Percentiles rank a stretch among this genome's conserved stretches.
Conservation (phyloP, 2,329 filamentous ascomycete species). For the Alternaria novae-zelandiae region DNA sequence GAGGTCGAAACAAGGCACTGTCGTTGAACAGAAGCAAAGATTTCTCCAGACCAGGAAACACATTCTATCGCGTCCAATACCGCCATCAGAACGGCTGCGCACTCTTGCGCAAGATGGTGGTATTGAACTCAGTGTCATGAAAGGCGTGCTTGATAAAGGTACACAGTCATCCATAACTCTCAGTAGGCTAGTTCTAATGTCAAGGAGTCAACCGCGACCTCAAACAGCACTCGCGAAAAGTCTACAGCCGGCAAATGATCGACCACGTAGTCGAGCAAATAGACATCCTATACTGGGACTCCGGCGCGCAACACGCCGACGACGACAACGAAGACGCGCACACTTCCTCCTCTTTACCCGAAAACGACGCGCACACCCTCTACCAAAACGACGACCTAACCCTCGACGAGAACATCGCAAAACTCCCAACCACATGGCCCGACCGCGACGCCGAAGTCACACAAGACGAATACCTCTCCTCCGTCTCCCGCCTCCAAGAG, state of each 20-base stretch:
- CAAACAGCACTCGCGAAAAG: slow-evolving; percentile 68
- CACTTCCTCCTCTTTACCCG: slow-evolving; percentile 43
- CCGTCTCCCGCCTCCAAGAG: slow-evolving; percentile 55
- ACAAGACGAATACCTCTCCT: slow-evolving; percentile 44
- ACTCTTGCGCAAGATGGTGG: slow-evolving; percentile 56
- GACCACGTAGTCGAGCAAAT: slow-evolving; percentile 77
- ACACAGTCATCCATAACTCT: background rate
- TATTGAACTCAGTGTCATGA: slow-evolving; percentile 55
- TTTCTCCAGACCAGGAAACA: slow-evolving; percentile 70
- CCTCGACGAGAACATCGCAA: slow-evolving; percentile 42
- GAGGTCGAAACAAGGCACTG: slow-evolving; percentile 46
- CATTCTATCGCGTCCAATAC: slow-evolving; percentile 65
- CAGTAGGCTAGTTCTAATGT: background rate
- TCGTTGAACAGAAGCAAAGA: slow-evolving; percentile 66
- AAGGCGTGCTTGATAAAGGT: slow-evolving; percentile 61
- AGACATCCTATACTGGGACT: slow-evolving; percentile 66
- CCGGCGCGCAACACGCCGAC: slow-evolving; percentile 47
- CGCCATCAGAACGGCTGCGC: slow-evolving; percentile 63
- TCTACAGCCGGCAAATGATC: slow-evolving; percentile 72
- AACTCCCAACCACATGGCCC: slow-evolving; percentile 33
- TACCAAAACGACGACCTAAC: slow-evolving; percentile 41
- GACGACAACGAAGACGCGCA: slow-evolving; percentile 23
- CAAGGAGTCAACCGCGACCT: slow-evolving; percentile 66
- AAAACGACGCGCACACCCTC: slow-evolving; percentile 49
- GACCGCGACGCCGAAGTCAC: slow-evolving; percentile 18